These are phyloP conservation scores for Rubus parviflorus DNA, from an alignment of 306 rosid species.

Conservation along the genomic window DNA sequence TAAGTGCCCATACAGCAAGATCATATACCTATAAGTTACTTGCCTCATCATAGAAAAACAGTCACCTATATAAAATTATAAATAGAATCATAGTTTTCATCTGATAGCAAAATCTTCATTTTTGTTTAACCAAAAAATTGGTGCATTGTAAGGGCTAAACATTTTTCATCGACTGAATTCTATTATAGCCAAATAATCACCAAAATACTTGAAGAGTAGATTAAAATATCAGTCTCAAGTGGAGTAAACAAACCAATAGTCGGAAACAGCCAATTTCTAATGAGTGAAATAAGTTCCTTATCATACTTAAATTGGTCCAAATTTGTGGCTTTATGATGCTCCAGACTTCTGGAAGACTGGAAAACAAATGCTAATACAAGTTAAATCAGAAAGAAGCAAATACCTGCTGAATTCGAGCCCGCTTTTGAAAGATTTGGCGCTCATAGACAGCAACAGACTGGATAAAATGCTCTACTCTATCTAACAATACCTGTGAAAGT, in stretches of 20 bases:
- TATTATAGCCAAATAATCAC: not conserved
- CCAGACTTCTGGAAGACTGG: not conserved
- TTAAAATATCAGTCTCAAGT: not conserved
- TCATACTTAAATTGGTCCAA: not conserved
- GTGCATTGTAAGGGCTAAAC: not conserved
- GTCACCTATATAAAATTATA: not conserved
- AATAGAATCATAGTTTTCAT: not conserved
- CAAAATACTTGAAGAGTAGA: not conserved
- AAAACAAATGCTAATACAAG: not conserved
- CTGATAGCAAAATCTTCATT: not conserved
- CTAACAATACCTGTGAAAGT: conserved; percentile 63
- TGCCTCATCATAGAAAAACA: not conserved
- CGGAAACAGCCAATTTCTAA: not conserved
- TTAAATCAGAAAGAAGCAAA: conserved; percentile 21
- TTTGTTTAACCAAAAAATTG: not conserved
- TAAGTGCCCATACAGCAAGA: not conserved
- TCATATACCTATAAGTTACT: not conserved
- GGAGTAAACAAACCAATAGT: not conserved
- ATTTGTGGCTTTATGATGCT: conserved; percentile 3
- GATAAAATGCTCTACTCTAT: conserved; percentile 82
- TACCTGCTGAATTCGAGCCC: conserved; percentile 92
- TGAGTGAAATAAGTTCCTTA: not conserved
- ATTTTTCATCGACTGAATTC: not conserved
- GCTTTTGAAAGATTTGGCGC: conserved; percentile 89
- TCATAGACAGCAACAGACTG: conserved; percentile 79